A percentile compares a stretch with the other conserved stretches of the same genome.
Evolutionary conservation across 2,329 filamentous ascomycete genomes (phyloP).

Genomic region (Aureobasidium namibiae): DNA sequence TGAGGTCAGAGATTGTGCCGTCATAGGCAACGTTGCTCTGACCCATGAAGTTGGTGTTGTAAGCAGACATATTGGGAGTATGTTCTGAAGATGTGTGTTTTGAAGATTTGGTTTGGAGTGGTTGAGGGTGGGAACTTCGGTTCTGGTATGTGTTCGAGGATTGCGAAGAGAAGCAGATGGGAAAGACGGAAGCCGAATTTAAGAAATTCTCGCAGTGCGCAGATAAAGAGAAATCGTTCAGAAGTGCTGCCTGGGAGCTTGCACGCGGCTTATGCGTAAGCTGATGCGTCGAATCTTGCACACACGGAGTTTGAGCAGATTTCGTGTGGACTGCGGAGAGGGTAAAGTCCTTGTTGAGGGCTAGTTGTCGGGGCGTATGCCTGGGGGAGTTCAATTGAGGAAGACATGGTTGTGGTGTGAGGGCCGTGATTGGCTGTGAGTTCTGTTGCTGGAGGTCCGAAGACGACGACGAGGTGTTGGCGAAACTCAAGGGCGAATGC

Average conservation of each 20-base stretch:
- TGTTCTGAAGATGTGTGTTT: background rate
- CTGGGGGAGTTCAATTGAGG: slow-evolving; percentile 47
- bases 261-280: slow-evolving; percentile 44
- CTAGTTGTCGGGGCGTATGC: slow-evolving; percentile 40
- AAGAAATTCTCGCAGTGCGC: no score
- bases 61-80: background rate
- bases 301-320: slow-evolving; percentile 35
- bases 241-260: background rate
- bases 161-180: background rate
- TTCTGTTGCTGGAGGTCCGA: slow-evolving; percentile 28
- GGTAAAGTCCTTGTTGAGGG: slow-evolving; percentile 61
- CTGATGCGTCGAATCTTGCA: slow-evolving; percentile 43
- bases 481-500: slow-evolving; percentile 49
- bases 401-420: slow-evolving; percentile 66
- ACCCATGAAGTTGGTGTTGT: background rate
- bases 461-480: slow-evolving; percentile 30
- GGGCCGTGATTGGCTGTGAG: slow-evolving; percentile 74
- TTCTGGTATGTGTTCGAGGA: background rate
- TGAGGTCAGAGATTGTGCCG: slow-evolving; percentile 38
- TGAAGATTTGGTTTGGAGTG: background rate
- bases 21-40: slow-evolving; percentile 34
- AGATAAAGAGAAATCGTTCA: no score
- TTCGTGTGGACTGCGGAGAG: slow-evolving; percentile 52
- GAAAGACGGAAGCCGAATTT: background rate
- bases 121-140: background rate